Evolutionary conservation across 2,329 filamentous ascomycete genomes (phyloP).

Genomic region (Talaromyces sp.): DNA sequence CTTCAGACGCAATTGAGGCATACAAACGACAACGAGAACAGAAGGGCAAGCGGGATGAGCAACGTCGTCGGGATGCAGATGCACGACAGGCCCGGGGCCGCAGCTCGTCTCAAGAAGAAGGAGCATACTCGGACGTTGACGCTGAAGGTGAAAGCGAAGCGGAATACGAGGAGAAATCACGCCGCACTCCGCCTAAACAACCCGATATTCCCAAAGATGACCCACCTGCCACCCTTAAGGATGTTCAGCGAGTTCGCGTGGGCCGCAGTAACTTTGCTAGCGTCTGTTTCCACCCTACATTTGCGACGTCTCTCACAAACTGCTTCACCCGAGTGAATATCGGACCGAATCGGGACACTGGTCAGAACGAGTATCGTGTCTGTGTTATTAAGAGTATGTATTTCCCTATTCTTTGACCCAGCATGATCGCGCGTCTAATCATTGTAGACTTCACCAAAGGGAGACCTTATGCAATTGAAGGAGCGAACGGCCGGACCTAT

Average conservation of each 20-base stretch:
- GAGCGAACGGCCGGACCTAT: constrained; percentile 68
- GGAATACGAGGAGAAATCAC: constrained; percentile 65
- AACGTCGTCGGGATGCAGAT: constrained; percentile 42
- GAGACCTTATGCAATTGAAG: constrained; percentile 78
- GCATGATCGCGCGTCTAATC: constrained; percentile 17
- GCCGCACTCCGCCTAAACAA: constrained; percentile 44
- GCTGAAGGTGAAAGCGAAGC: constrained; percentile 73
- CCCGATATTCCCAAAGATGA: constrained; percentile 55
- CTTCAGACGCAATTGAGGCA: constrained; percentile 69
- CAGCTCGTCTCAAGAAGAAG: constrained; percentile 61
- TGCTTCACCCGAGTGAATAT: constrained; percentile 84
- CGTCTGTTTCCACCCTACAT: constrained; percentile 89
- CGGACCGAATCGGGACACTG: constrained; percentile 69
- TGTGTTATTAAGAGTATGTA: constrained; percentile 73
- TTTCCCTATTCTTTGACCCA: not conserved
- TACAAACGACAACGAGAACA: constrained; percentile 62
- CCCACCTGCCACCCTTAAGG: constrained; percentile 68
- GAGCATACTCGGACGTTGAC: constrained; percentile 59
- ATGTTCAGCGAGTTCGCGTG: constrained; percentile 79
- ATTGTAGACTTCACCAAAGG: constrained; percentile 68
- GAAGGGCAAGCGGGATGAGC: constrained; percentile 50
- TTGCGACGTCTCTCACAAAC: constrained; percentile 75
- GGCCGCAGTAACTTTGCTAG: constrained; percentile 83
- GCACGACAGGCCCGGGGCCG: constrained; percentile 56
- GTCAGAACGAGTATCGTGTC: constrained; percentile 80